Conservation (phyloP, 495 filamentous ascomycete species). For the Trichoderma orchidacearum region DNA sequence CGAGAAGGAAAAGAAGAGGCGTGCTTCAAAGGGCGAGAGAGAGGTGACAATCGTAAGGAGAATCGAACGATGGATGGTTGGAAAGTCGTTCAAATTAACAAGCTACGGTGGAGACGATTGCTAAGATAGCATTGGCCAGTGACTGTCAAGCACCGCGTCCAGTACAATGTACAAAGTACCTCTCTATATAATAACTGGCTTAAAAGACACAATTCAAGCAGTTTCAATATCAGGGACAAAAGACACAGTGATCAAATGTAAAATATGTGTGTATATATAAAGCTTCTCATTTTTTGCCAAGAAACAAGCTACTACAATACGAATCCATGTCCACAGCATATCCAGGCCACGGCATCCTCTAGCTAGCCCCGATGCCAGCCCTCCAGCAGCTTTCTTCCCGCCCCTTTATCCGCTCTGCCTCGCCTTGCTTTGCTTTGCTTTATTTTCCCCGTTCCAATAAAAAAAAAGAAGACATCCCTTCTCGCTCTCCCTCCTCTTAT, state of each 20-base stretch:
- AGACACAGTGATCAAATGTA: background rate
- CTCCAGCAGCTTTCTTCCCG: background rate
- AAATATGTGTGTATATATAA: background rate
- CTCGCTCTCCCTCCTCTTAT: background rate
- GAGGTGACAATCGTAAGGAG: background rate
- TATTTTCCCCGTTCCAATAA: background rate
- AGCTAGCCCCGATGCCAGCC: background rate
- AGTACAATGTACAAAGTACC: too few species aligned
- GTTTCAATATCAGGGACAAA: too few species aligned
- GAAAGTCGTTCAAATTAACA: background rate
- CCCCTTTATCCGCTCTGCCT: too few species aligned
- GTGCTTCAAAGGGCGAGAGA: background rate
- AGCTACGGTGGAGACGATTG: background rate
- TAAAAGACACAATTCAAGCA: too few species aligned
- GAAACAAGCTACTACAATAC: background rate
- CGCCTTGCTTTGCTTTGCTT: background rate
- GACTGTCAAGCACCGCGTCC: background rate
- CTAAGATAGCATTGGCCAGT: background rate
- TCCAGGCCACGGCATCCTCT: background rate
- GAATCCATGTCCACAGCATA: background rate
- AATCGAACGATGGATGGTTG: background rate
- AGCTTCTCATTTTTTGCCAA: background rate
- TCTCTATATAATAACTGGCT: too few species aligned
- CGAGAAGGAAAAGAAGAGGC: background rate
- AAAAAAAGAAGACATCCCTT: background rate